These are phyloP conservation scores for Pestalotiopsis fici DNA, from an alignment of 2,329 filamentous ascomycete genomes.

Conservation along the genomic window DNA sequence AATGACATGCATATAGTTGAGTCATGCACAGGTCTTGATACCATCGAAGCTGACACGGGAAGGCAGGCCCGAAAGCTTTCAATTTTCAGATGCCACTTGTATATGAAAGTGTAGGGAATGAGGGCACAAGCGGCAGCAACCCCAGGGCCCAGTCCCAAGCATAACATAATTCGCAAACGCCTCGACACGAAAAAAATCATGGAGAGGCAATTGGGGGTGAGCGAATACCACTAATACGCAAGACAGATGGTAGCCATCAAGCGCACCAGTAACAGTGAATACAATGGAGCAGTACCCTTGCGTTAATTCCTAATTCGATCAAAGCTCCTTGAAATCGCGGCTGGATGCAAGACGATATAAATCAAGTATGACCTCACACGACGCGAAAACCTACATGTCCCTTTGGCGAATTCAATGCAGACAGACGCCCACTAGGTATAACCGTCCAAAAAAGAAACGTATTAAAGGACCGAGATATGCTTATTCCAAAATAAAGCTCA, in stretches of 20 bases:
- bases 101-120: background rate
- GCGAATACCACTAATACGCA: slow-evolving; percentile 5
- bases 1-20: background rate
- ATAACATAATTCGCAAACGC: background rate
- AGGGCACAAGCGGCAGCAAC: background rate
- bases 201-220: background rate
- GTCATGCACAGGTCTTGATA: background rate
- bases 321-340: background rate
- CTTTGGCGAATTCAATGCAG: background rate
- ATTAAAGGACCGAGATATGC: too few relatives aligned
- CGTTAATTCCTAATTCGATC: background rate
- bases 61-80: background rate
- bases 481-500: too few relatives aligned
- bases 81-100: background rate
- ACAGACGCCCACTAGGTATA: background rate
- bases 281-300: background rate
- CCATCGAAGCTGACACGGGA: background rate
- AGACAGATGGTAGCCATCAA: background rate
- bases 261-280: slow-evolving; percentile 4
- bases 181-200: slow-evolving; percentile 1
- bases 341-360: background rate
- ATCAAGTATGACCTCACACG: background rate
- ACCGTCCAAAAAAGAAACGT: too few relatives aligned
- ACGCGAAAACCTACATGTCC: background rate
- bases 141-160: background rate